Conservation (phyloP, 2,329 filamentous ascomycete genomes). For the Ceratocystis papillata region DNA sequence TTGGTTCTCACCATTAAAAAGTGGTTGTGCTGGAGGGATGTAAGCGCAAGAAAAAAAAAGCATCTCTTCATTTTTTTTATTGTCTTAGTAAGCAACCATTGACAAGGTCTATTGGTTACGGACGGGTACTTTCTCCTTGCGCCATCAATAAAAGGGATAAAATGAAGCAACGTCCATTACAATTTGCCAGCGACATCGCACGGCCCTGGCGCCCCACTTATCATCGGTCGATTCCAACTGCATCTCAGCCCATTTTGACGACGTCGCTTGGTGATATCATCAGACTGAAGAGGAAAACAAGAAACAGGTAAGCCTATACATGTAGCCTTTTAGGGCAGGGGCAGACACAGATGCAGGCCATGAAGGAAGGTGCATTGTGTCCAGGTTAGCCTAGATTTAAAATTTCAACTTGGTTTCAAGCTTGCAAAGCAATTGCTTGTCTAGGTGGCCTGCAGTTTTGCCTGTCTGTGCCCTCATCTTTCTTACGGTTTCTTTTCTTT, state of each 20-base stretch:
- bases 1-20: too few relatives aligned
- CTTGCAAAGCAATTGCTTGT: background rate
- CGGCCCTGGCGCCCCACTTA: conserved; percentile 21
- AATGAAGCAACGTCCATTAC: conserved; percentile 17
- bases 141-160: conserved; percentile 1
- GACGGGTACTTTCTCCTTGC: background rate
- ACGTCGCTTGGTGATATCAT: conserved; percentile 22
- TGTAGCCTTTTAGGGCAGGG: background rate
- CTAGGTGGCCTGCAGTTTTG: background rate
- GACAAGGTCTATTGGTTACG: background rate
- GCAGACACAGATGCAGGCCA: background rate
- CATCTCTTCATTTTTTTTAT: background rate
- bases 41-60: background rate
- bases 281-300: conserved; percentile 14
- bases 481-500: background rate
- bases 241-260: conserved; percentile 25
- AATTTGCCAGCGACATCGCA: conserved; percentile 19
- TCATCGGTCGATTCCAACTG: conserved; percentile 24
- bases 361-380: background rate
- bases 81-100: background rate
- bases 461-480: background rate
- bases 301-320: conserved; percentile 11
- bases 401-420: conserved; percentile 1
- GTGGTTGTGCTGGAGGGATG: background rate
- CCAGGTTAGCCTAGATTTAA: background rate